Evolutionary conservation across 2,329 filamentous ascomycete genomes (phyloP).

Genomic region (Sporothrix phasma): DNA sequence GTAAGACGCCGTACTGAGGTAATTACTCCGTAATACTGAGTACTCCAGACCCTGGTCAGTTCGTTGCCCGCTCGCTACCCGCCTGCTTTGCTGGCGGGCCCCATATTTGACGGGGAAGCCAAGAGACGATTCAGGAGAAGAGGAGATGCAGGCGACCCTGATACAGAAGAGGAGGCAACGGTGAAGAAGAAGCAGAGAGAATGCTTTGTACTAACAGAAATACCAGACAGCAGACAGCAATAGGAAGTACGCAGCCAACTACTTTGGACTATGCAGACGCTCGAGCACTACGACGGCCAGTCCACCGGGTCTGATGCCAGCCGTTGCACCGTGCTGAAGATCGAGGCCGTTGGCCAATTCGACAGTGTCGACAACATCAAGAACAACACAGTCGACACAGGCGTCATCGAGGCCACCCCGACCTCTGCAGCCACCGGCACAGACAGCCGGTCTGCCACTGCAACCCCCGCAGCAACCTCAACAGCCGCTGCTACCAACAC

Average conservation of each 20-base stretch:
- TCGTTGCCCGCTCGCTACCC: neutral
- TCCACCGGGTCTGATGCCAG: neutral
- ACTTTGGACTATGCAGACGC: neutral
- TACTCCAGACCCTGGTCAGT: neutral
- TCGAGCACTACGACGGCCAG: neutral
- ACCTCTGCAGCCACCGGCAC: neutral
- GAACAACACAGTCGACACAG: neutral
- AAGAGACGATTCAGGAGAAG: neutral
- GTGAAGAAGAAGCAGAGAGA: neutral
- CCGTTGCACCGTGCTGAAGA: conserved; percentile 9
- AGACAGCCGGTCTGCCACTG: conserved; percentile 1
- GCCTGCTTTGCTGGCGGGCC: neutral
- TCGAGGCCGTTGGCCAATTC: neutral
- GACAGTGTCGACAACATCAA: too few species aligned
- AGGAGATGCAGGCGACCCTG: neutral
- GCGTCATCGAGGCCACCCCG: neutral
- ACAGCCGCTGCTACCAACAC: neutral
- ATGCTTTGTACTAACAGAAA: neutral
- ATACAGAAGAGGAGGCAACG: neutral
- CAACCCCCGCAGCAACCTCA: neutral
- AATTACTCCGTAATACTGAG: too few species aligned
- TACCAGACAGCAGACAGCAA: neutral
- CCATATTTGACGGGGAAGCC: neutral
- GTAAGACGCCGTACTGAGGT: too few species aligned
- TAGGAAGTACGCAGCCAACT: too few species aligned